A percentile compares a stretch with the other conserved stretches of the same genome.
Evolutionary conservation across 805 yeast species (phyloP).

Genomic region (Zygotorulaspora florentina): DNA sequence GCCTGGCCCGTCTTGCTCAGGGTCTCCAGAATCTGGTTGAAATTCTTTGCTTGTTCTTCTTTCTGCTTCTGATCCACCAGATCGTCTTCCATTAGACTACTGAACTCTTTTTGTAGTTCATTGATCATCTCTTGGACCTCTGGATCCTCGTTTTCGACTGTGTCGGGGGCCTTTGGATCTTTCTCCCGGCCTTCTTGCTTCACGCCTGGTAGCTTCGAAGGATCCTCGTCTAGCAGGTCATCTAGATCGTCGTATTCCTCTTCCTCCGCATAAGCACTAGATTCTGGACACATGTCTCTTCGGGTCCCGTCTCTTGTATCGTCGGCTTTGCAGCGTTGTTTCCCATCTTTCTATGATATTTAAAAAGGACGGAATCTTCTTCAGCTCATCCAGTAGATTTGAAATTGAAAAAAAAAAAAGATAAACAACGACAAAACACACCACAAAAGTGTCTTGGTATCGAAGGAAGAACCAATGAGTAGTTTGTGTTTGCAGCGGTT

Average conservation of each 20-base stretch:
- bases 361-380: neutral
- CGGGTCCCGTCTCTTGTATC: neutral
- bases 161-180: slow-evolving; percentile 17
- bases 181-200: slow-evolving; percentile 35
- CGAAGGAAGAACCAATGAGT: slow-evolving; percentile 31
- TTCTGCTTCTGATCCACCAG: slow-evolving; percentile 7
- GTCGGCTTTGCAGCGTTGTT: neutral
- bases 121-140: slow-evolving; percentile 34
- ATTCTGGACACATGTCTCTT: neutral
- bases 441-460: neutral
- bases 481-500: slow-evolving; percentile 74
- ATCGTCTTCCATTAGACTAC: slow-evolving; percentile 22
- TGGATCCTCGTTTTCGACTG: slow-evolving; percentile 22
- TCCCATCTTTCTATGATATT: neutral
- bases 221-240: slow-evolving; percentile 77
- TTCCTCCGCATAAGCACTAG: slow-evolving; percentile 4
- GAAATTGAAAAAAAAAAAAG: neutral
- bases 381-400: neutral
- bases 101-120: slow-evolving; percentile 27
- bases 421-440: neutral
- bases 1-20: slow-evolving; percentile 19
- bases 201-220: slow-evolving; percentile 7
- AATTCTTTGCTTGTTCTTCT: slow-evolving; percentile 28
- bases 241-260: slow-evolving; percentile 73
- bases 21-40: slow-evolving; percentile 34